Evolutionary conservation across 208 protist species (phyloP), one percentile per base, ranked within the genome.

Genomic region (Naegleria lovaniensis): DNA sequence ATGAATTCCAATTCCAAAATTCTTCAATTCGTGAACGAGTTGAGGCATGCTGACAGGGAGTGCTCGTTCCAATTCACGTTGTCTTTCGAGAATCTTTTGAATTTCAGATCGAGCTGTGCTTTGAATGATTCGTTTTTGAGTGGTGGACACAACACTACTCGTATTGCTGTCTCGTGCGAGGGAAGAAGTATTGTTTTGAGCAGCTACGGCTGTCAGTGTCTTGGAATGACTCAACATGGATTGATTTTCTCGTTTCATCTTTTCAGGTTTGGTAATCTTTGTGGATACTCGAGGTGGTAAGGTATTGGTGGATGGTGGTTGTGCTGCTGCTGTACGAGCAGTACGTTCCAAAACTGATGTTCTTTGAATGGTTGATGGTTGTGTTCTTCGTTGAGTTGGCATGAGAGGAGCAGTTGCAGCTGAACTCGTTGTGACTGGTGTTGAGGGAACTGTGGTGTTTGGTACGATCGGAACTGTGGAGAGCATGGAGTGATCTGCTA

Each of bases 1-100:
- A 36, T 79, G 16, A 79, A 79, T 79, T 4, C 29, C 29, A 36
- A 36, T 36, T 11, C 67, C 67, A 13, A 79, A 79, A 36, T 79
- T 79, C 29, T 36, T 79, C 6, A 79, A 33, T 9, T 79, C 67
- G 16, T 79, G 67, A 36, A 36, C 16, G 25, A 79, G 7, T 79
- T 79, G 67, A 36, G 67, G 25, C 67, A 79, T 36, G 25, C 6
- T 36, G 0, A 79, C 29, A 15, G 67, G 67, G 9, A 79, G 67
- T 11, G 29, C 5, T 36, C n/a, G 19, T 79, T 79, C 67, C 67
- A 79, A 79, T 36, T 79, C 67, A 15, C 25, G 13, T 36, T 79
- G 67, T 79, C n/a, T 79, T 79, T 79, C 67, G 19, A 36, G 9
- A 36, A 79, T 79, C n/a, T 79, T 79, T 79, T 79, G 67, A 79